phyloP scores from a whole-genome alignment of 1,284 basidiomycete species.

The Moniliophthora roreri region DNA sequence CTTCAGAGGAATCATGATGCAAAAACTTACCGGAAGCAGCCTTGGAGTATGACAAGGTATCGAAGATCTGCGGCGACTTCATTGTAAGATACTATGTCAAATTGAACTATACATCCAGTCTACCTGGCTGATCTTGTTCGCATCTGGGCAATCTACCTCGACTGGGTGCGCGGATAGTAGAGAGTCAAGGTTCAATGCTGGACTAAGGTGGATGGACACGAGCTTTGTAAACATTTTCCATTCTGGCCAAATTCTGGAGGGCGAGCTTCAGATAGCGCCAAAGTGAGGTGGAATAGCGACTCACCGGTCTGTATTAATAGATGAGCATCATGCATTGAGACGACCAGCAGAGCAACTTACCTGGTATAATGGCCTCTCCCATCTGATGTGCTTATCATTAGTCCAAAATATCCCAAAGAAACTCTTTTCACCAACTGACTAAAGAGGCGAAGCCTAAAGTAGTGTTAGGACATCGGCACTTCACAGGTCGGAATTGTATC shows the following conservation, averaged over 20 bases:
- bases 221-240: conserved; percentile 76
- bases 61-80: conserved; percentile 65
- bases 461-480: conserved; percentile 16
- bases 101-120: no score
- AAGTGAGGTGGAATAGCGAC: not conserved
- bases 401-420: not conserved
- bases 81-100: not conserved
- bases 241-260: conserved; percentile 68
- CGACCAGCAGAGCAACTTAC: conserved; percentile 38
- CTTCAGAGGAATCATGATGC: not conserved
- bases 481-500: conserved; percentile 4
- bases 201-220: conserved; percentile 58
- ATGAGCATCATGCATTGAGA: not conserved
- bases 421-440: conserved; percentile 38
- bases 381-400: conserved; percentile 44
- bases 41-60: conserved; percentile 84
- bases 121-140: conserved; percentile 71
- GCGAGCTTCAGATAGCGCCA: conserved; percentile 14
- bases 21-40: conserved; percentile 68
- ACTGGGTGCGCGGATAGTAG: conserved; percentile 94
- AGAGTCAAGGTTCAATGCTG: conserved; percentile 81
- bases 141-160: conserved; percentile 89
- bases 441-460: conserved; percentile 80
- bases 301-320: conserved; percentile 44
- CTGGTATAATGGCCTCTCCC: conserved; percentile 90